Evolutionary conservation across 495 filamentous ascomycete genomes (phyloP).

Genomic region (Astrothelium subdiscretum): DNA sequence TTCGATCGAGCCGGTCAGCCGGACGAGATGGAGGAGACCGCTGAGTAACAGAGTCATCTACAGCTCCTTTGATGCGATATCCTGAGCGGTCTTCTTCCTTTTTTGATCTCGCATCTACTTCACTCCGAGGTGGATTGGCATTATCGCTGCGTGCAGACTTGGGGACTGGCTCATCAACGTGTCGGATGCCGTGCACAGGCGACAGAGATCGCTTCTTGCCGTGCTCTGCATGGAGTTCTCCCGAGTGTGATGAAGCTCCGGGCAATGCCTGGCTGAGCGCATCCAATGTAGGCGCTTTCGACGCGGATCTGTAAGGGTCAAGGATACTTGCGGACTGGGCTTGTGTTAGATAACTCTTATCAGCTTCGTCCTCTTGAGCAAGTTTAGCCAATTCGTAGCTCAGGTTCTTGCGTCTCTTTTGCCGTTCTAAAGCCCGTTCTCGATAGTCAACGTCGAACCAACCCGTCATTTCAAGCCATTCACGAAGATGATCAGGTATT

Average conservation of each 20-base stretch:
- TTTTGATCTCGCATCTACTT: background rate
- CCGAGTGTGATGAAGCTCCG: background rate
- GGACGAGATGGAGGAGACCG: background rate
- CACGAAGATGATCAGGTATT: conserved; percentile 30
- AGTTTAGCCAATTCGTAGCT: background rate
- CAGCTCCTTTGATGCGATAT: background rate
- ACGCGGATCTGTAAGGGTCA: background rate
- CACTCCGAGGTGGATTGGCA: background rate
- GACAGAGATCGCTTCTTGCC: background rate
- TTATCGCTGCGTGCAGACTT: background rate
- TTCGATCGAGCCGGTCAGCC: background rate
- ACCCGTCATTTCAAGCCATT: conserved; percentile 51
- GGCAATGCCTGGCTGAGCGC: background rate
- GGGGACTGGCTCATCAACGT: background rate
- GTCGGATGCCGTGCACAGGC: background rate
- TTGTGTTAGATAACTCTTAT: background rate
- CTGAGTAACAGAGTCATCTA: background rate
- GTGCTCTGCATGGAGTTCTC: background rate
- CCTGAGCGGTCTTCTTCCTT: background rate
- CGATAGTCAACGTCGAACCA: conserved; percentile 43
- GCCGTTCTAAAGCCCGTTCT: background rate
- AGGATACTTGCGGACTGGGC: background rate
- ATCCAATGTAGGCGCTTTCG: background rate
- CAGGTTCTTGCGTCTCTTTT: background rate
- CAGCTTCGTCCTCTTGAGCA: background rate